Percentiles rank a stretch among this genome's conserved stretches.
These are phyloP conservation scores for Coccomyxa sp. DNA, from an alignment of 139 green algal genomes.

Conservation along the genomic window DNA sequence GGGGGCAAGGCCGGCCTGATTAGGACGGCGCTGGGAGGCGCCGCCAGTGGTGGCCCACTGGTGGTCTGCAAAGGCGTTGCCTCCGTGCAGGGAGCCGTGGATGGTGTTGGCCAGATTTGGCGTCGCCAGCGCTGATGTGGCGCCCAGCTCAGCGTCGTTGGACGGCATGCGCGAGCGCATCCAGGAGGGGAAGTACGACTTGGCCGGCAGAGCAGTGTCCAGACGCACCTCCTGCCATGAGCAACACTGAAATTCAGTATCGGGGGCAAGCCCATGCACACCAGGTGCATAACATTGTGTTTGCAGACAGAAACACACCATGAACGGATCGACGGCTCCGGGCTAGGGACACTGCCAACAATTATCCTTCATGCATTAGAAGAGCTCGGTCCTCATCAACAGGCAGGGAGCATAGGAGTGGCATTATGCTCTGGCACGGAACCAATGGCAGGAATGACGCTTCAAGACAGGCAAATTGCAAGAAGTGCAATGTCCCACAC, in stretches of 20 bases:
- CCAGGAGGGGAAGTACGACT: not conserved
- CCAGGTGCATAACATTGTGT: too few relatives aligned
- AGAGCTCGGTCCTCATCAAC: too few relatives aligned
- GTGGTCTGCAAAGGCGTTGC: not conserved
- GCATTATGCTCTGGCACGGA: too few relatives aligned
- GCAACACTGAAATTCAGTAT: too few relatives aligned
- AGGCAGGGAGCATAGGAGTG: too few relatives aligned
- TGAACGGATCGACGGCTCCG: too few relatives aligned
- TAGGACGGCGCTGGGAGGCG: not conserved
- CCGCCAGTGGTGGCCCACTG: not conserved
- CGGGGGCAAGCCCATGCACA: too few relatives aligned
- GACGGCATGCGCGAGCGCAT: not conserved
- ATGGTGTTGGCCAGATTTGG: constrained; percentile 1
- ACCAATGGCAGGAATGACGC: too few relatives aligned
- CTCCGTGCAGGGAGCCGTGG: not conserved
- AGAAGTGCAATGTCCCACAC: not conserved
- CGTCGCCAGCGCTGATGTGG: not conserved
- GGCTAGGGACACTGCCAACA: too few relatives aligned
- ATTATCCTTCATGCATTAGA: too few relatives aligned
- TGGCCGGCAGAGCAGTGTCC: not conserved
- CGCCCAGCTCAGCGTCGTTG: not conserved
- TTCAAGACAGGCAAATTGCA: too few relatives aligned
- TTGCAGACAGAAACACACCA: too few relatives aligned
- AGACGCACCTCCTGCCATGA: not conserved
- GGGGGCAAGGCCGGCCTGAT: not conserved